These are phyloP conservation scores for Kuraishia ogatae DNA, from an alignment of 805 yeast species.

Conservation along the genomic window DNA sequence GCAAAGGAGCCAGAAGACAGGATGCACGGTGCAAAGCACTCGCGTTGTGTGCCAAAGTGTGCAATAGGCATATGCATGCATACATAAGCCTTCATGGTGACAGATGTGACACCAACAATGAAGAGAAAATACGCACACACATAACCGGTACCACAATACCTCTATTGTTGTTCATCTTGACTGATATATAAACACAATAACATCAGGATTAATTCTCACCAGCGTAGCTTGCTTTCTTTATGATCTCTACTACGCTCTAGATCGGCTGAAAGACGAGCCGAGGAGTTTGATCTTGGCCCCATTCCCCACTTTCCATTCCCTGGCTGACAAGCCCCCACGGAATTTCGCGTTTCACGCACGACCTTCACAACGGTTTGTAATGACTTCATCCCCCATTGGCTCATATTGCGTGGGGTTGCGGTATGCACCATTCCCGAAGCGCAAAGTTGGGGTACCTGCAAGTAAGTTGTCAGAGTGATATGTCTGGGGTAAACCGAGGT, in stretches of 20 bases:
- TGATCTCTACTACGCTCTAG: no score
- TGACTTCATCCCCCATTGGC: not conserved
- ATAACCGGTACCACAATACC: no score
- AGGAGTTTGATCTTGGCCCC: not conserved
- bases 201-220: no score
- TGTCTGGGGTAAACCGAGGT: not conserved
- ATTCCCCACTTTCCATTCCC: not conserved
- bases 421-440: not conserved
- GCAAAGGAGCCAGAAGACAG: no score
- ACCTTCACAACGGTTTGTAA: not conserved
- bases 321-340: not conserved
- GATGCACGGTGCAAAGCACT: no score
- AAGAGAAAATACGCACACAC: not conserved
- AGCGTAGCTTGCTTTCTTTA: no score
- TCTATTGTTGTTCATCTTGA: no score
- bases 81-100: not conserved
- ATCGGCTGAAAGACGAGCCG: not conserved
- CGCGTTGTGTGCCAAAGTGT: no score
- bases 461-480: not conserved
- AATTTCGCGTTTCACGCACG: not conserved
- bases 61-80: not conserved
- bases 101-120: not conserved
- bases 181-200: no score
- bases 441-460: not conserved
- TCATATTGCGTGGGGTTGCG: not conserved